These are phyloP conservation scores for Stevia rebaudiana DNA, from an alignment of 140 eudicot genomes.

Conservation along the genomic window DNA sequence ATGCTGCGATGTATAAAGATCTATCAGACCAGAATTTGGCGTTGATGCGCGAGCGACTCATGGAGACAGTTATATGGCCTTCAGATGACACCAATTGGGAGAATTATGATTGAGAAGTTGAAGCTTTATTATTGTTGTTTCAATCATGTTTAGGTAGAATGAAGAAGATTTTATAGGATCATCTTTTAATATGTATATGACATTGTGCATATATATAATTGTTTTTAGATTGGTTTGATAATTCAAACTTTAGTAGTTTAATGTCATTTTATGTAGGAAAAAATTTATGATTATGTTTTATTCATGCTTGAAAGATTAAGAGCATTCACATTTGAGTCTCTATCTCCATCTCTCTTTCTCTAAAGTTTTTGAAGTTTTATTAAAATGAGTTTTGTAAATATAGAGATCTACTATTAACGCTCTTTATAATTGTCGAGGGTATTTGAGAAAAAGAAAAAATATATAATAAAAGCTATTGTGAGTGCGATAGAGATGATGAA, in stretches of 20 bases:
- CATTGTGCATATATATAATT: slow-evolving; percentile 30
- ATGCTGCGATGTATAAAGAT: slow-evolving; percentile 64
- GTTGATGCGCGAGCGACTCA: slow-evolving; percentile 89
- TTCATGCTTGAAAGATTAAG: too few relatives aligned
- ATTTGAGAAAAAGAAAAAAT: too few relatives aligned
- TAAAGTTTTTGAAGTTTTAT: too few relatives aligned
- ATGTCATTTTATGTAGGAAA: neutral
- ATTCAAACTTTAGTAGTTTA: neutral
- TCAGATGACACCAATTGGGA: slow-evolving; percentile 71
- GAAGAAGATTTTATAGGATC: slow-evolving; percentile 20
- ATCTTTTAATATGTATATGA: slow-evolving; percentile 24
- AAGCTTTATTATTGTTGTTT: slow-evolving; percentile 18
- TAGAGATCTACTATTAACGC: too few relatives aligned
- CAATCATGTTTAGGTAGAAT: slow-evolving; percentile 27
- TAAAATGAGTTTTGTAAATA: too few relatives aligned
- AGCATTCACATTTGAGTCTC: too few relatives aligned
- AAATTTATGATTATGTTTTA: neutral
- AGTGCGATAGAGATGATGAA: too few relatives aligned
- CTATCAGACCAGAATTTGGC: slow-evolving; percentile 83
- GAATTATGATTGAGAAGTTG: slow-evolving; percentile 26
- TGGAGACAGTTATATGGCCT: slow-evolving; percentile 88
- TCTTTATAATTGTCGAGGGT: too few relatives aligned
- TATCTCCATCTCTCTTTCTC: too few relatives aligned
- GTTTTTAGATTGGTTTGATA: slow-evolving; percentile 19
- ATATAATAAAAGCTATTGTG: too few relatives aligned